Percentiles rank a stretch among this genome's conserved stretches.
Evolutionary conservation across 768 basidiomycete genomes (phyloP).

Genomic region (Mrakia frigida): DNA sequence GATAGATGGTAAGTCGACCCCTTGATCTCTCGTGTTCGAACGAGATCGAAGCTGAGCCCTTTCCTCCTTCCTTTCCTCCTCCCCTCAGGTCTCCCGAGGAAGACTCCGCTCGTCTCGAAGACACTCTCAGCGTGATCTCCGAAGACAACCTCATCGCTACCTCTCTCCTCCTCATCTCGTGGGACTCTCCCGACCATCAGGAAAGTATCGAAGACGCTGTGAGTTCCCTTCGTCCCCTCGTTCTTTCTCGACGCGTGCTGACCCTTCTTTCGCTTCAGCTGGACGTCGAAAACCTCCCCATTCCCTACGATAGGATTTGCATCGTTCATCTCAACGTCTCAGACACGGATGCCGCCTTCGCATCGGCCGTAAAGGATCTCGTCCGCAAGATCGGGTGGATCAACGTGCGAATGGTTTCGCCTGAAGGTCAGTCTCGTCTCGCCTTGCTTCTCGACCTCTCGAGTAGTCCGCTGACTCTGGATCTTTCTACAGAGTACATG

Average conservation of each 20-base stretch:
- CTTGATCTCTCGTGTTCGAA: not conserved
- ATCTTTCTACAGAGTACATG: not conserved
- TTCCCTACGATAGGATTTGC: not conserved
- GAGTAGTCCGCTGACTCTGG: not conserved
- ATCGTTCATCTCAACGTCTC: not conserved
- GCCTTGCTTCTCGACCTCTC: not conserved
- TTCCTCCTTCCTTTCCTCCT: not conserved
- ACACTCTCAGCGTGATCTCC: not conserved
- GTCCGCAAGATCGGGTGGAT: not conserved
- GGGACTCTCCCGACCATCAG: not conserved
- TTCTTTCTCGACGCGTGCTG: not conserved
- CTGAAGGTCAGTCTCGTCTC: not conserved
- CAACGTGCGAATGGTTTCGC: not conserved
- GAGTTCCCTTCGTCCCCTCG: no score
- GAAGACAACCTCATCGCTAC: not conserved
- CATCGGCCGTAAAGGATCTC: not conserved
- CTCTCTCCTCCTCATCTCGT: not conserved
- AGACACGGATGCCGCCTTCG: not conserved
- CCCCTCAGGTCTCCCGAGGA: conserved; percentile 9
- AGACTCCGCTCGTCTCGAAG: not conserved
- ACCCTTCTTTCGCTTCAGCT: not conserved
- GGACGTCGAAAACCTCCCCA: not conserved
- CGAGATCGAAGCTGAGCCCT: not conserved
- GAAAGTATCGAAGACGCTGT: not conserved
- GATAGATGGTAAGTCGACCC: not conserved